Conservation (phyloP, 2,329 filamentous ascomycete species). For the Dothiorella sarmentorum region DNA sequence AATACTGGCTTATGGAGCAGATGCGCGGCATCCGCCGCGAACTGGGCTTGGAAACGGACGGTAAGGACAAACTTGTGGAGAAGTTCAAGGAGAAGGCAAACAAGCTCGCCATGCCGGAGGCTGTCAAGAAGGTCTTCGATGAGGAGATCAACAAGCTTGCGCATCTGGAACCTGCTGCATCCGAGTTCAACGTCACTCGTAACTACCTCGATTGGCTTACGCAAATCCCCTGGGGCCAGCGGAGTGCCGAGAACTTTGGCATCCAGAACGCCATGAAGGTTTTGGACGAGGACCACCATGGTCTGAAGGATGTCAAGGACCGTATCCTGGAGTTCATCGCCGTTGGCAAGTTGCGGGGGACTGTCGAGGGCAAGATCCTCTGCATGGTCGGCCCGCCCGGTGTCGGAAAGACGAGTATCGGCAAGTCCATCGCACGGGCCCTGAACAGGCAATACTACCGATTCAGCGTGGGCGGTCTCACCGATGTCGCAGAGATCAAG, state of each 20-base stretch:
- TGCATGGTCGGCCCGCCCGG: conserved; percentile 97
- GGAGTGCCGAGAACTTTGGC: conserved; percentile 93
- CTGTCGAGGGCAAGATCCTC: conserved; percentile 96
- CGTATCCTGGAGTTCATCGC: conserved; percentile 98
- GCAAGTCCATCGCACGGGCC: conserved; percentile 93
- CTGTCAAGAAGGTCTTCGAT: conserved; percentile 95
- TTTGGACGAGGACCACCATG: conserved; percentile 94
- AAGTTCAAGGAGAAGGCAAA: conserved; percentile 94
- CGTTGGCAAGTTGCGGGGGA: conserved; percentile 92
- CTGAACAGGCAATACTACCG: conserved; percentile 96
- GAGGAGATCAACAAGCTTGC: conserved; percentile 97
- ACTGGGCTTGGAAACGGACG: conserved; percentile 93
- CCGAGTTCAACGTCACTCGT: conserved; percentile 96
- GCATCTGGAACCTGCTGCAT: conserved; percentile 90
- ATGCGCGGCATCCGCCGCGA: conserved; percentile 98
- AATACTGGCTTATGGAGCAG: conserved; percentile 99
- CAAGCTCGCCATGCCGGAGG: conserved; percentile 94
- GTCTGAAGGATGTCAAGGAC: conserved; percentile 96
- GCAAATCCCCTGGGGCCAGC: conserved; percentile 94
- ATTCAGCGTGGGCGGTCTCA: conserved; percentile 94
- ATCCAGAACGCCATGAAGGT: conserved; percentile 89
- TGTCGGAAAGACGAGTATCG: conserved; percentile 98
- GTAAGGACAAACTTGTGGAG: conserved; percentile 96
- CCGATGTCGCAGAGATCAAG: conserved; percentile 98
- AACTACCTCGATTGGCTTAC: conserved; percentile 99